Conservation (phyloP, 495 filamentous ascomycete genomes). For the Aspergillus heteromorphus region DNA sequence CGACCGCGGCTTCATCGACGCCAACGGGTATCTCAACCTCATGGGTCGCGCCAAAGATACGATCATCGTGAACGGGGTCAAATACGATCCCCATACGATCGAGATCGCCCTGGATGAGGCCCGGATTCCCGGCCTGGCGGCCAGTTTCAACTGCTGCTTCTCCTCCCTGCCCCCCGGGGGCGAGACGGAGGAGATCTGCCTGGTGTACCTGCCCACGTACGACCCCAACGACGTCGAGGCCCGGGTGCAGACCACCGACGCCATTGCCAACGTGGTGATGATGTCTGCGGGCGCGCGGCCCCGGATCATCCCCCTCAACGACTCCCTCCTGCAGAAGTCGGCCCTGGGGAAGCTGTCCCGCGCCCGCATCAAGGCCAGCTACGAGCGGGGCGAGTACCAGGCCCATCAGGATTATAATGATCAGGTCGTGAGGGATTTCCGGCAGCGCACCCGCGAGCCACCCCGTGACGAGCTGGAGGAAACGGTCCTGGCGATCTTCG, state of each 20-base stretch:
- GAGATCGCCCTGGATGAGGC: constrained; percentile 37
- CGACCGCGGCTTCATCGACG: constrained; percentile 59
- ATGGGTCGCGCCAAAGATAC: constrained; percentile 50
- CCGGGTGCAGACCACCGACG: not conserved
- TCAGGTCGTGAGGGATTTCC: not conserved
- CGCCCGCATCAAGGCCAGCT: constrained; percentile 27
- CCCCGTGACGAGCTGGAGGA: constrained; percentile 9
- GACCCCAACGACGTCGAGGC: constrained; percentile 1
- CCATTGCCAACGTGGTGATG: not conserved
- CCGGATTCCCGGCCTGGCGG: constrained; percentile 19
- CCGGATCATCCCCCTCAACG: constrained; percentile 15
- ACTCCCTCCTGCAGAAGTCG: constrained; percentile 21
- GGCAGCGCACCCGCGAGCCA: not conserved
- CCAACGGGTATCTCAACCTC: constrained; percentile 51
- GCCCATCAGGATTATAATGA: not conserved
- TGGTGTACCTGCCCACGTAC: constrained; percentile 23
- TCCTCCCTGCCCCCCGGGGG: constrained; percentile 16
- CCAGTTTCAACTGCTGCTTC: constrained; percentile 22
- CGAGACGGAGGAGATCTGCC: constrained; percentile 26
- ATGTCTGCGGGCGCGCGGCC: not conserved
- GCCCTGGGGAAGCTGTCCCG: constrained; percentile 48
- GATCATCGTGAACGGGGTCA: constrained; percentile 50
- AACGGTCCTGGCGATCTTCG: constrained; percentile 13
- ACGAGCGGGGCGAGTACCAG: constrained; percentile 28
- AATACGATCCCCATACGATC: constrained; percentile 32